Evolutionary conservation across 2,329 filamentous ascomycete genomes (phyloP).

Genomic region (Boeremia lycopersici): DNA sequence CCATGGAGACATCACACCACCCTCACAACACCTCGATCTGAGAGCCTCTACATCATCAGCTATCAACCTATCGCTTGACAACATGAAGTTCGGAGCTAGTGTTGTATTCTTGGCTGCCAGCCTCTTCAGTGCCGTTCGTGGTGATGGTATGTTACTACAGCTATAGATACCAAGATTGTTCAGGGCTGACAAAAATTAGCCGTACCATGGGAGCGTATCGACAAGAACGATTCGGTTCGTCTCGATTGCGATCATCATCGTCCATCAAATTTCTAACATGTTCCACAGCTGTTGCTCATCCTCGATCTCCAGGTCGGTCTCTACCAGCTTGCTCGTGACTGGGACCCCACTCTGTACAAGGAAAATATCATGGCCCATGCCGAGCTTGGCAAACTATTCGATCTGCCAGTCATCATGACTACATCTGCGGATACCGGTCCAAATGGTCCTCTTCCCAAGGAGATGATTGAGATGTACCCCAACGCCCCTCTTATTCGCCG

Average conservation of each 20-base stretch:
- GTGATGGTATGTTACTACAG: constrained; percentile 31
- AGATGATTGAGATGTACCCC: constrained; percentile 72
- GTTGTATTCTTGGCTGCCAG: constrained; percentile 35
- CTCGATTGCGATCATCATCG: not conserved
- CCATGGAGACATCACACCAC: constrained; percentile 20
- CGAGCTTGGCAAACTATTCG: constrained; percentile 68
- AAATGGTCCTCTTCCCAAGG: constrained; percentile 73
- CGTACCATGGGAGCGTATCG: constrained; percentile 49
- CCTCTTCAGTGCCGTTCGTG: constrained; percentile 37
- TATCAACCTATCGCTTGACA: constrained; percentile 12
- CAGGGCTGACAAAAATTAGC: constrained; percentile 33
- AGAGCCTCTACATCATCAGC: not conserved
- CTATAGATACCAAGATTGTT: not conserved
- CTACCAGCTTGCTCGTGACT: constrained; percentile 68
- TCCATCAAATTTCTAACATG: not conserved
- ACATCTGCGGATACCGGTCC: constrained; percentile 72
- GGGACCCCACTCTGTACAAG: constrained; percentile 67
- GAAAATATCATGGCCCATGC: constrained; percentile 73
- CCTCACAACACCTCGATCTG: constrained; percentile 18
- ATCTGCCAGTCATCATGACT: constrained; percentile 72
- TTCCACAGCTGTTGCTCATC: constrained; percentile 58
- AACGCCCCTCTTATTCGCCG: constrained; percentile 69
- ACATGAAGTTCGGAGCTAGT: constrained; percentile 42
- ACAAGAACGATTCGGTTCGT: constrained; percentile 49
- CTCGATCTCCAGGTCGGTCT: constrained; percentile 67